Evolutionary conservation across 306 rosid species (phyloP).

Genomic region (Glycine soja): DNA sequence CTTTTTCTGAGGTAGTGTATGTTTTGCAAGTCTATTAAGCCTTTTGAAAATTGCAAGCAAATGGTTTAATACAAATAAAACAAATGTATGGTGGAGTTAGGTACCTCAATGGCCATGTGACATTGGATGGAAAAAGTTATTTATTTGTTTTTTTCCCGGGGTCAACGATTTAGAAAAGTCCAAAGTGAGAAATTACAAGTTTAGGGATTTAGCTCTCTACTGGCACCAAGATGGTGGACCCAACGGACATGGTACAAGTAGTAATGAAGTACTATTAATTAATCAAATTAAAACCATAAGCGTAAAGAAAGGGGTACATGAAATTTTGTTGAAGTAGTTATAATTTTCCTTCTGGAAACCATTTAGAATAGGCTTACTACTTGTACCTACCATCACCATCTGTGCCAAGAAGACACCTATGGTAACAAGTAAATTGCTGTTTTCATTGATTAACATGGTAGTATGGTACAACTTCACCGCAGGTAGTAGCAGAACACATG

Average conservation of each 20-base stretch:
- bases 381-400: not conserved
- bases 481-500: not conserved
- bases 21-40: not conserved
- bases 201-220: too few species aligned
- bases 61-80: not conserved
- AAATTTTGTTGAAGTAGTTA: constrained; percentile 22
- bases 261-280: not conserved
- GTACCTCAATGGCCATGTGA: not conserved
- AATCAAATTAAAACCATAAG: not conserved
- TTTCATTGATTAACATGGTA: constrained; percentile 6
- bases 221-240: constrained; percentile 11
- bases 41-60: constrained; percentile 3
- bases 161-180: constrained; percentile 37
- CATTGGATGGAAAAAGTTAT: not conserved
- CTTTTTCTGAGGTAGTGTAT: constrained; percentile 22
- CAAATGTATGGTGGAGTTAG: not conserved
- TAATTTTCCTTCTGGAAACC: not conserved
- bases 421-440: constrained; percentile 11
- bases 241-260: constrained; percentile 1
- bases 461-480: constrained; percentile 22
- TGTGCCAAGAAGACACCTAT: not conserved
- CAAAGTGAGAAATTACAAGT: not conserved
- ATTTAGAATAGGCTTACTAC: too few species aligned
- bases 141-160: not conserved
- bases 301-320: not conserved